Evolutionary conservation across 164 flowering plant species (phyloP), one percentile per base, ranked within the genome.

Genomic region (Sedum album): DNA sequence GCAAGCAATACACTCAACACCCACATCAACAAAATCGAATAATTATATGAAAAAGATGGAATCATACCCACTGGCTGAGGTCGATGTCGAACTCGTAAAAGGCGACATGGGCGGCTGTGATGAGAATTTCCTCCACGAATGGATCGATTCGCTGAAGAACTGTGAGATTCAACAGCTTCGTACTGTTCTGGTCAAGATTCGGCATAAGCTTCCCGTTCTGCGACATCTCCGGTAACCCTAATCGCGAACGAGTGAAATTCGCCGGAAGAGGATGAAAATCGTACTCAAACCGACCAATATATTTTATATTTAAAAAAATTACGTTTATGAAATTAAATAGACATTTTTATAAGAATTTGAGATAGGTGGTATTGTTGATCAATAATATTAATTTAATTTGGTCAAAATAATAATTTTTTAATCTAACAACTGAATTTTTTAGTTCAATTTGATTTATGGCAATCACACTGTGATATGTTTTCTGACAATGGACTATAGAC

Each of bases 101-200:
- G 42, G 96, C 82, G 67, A 94, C 99, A 66, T 94, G 97, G 23
- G 96, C 90, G 9, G 93, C 96, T 1, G 96, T 94, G 78, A 90
- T 79, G 55, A 94, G 79, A 75, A 94, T 94, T 68, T 91, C 95
- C 72, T 88, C 91, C 51, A 94, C 83, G 73, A 70, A 87, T 6
- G 93, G 88, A 77, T 94, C 98, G 25, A 89, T 79, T 70, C 98
- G 68, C 79, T 87, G 97, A 21, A 94, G 93, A 18, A 94, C 97
- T 1, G 95, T 94, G 21, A 94, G 85, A 73, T 94, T 94, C n/a
- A 94, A 86, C 70, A 81, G 26, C 63, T 87, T 91, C 21, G 97
- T 91, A 84, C 88, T 82, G 62, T 86, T 76, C 65, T 85, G 88
- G 75, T 93, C 94, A 23, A 93, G 82, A 82, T 93, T 87, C 23